A percentile compares a stretch with the other conserved stretches of the same genome.
These are phyloP conservation scores for Tylopilus intermedius DNA, from an alignment of 768 basidiomycete genomes.

Conservation along the genomic window DNA sequence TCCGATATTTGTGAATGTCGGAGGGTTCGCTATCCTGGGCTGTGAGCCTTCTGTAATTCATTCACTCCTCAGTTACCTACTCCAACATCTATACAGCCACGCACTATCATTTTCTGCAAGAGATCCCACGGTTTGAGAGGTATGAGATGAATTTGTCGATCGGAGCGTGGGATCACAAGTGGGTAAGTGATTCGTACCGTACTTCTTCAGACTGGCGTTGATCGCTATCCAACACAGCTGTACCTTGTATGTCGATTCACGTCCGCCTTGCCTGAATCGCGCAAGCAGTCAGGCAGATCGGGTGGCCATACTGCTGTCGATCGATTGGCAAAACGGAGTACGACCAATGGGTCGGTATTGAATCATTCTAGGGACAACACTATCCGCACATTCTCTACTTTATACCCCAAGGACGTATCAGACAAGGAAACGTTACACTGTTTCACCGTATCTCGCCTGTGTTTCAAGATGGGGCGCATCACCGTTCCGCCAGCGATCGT, in stretches of 20 bases:
- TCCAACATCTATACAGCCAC: conserved; percentile 1
- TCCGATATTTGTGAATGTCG: conserved; percentile 10
- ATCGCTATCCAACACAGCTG: conserved; percentile 2
- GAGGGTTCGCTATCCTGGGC: conserved; percentile 7
- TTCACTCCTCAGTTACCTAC: not conserved
- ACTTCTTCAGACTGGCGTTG: not conserved
- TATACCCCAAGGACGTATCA: not conserved
- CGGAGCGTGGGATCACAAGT: conserved; percentile 17
- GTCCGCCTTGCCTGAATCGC: not conserved
- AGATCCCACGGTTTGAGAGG: conserved; percentile 13
- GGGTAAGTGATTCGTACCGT: conserved; percentile 4
- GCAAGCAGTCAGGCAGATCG: not conserved
- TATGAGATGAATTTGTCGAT: conserved; percentile 16
- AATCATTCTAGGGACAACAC: not conserved
- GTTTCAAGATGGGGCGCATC: conserved; percentile 66
- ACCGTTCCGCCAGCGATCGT: conserved; percentile 65
- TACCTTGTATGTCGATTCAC: conserved; percentile 16
- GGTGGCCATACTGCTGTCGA: not conserved
- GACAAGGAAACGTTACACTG: conserved; percentile 55
- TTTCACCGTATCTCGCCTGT: conserved; percentile 53
- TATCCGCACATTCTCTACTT: not conserved
- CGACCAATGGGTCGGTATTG: not conserved
- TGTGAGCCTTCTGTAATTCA: not conserved
- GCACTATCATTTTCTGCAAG: conserved; percentile 15
- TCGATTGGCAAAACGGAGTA: not conserved